Evolutionary conservation across 2,329 filamentous ascomycete species (phyloP).

Genomic region (Xylariaceae sp.): DNA sequence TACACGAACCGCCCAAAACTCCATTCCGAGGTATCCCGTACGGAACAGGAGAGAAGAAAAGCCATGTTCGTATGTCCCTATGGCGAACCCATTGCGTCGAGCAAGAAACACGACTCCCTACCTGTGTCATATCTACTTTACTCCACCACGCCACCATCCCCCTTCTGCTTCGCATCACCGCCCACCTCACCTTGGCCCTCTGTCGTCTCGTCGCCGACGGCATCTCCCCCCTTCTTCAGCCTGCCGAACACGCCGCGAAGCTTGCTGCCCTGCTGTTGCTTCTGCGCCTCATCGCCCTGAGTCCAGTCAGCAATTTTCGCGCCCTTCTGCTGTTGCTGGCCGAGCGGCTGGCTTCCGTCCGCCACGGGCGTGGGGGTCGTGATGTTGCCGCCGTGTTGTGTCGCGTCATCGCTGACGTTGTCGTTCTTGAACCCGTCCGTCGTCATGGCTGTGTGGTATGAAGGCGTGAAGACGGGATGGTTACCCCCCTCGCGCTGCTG

Average conservation of each 20-base stretch:
- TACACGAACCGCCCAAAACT: neutral
- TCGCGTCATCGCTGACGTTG: neutral
- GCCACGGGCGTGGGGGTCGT: neutral
- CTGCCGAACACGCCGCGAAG: slow-evolving; percentile 5
- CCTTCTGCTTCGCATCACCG: slow-evolving; percentile 4
- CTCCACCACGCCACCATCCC: neutral
- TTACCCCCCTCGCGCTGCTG: neutral
- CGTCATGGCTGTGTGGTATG: slow-evolving; percentile 13
- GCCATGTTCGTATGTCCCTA: neutral
- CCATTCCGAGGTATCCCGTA: neutral
- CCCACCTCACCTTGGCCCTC: slow-evolving; percentile 2
- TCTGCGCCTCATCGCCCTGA: neutral
- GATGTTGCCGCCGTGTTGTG: neutral
- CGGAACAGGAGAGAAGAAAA: neutral
- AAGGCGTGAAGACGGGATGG: neutral
- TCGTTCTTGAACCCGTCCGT: slow-evolving; percentile 16
- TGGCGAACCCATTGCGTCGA: too few species aligned
- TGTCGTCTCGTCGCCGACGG: neutral
- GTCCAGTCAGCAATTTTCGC: neutral
- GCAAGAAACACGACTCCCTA: neutral
- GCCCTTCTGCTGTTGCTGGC: neutral
- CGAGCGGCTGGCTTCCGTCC: neutral
- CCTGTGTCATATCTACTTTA: neutral
- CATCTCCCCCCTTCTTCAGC: slow-evolving; percentile 4
- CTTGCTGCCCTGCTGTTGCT: slow-evolving; percentile 11